phyloP scores from a whole-genome alignment of 352 stramenopile genomes.

The Phytophthora uliginosa region DNA sequence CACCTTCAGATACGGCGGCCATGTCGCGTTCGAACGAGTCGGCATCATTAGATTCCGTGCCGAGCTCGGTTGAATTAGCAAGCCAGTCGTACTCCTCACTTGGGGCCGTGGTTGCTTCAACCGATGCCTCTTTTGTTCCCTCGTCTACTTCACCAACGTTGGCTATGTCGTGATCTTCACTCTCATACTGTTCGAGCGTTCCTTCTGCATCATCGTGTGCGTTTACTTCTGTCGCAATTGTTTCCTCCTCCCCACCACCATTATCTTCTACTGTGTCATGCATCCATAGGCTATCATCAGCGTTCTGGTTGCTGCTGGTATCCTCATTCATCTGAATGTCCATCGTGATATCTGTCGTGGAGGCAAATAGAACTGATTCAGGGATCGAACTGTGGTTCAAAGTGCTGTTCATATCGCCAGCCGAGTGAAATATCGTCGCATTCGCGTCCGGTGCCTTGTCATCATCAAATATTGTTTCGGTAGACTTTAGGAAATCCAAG shows the following conservation, averaged over 20 bases:
- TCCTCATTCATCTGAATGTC: conserved; percentile 51
- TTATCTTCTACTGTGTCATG: neutral
- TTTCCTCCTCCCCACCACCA: neutral
- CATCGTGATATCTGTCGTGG: conserved; percentile 58
- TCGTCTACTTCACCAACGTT: conserved; percentile 4
- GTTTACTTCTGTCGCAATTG: neutral
- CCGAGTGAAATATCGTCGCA: neutral
- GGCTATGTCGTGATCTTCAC: conserved; percentile 3
- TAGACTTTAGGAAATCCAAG: conserved; percentile 42
- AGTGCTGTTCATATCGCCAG: neutral
- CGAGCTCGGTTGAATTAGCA: conserved; percentile 13
- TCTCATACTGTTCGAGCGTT: neutral
- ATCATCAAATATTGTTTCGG: conserved; percentile 19
- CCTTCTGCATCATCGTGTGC: neutral
- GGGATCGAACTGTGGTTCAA: neutral
- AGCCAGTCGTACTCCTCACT: conserved; percentile 31
- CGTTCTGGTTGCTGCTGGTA: conserved; percentile 8
- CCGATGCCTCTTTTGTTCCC: neutral
- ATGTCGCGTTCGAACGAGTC: conserved; percentile 35
- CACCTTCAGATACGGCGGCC: conserved; percentile 25
- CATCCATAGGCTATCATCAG: neutral
- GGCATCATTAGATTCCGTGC: conserved; percentile 1
- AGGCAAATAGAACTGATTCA: conserved; percentile 13
- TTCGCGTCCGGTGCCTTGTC: conserved; percentile 3
- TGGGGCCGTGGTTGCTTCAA: conserved; percentile 3